Conservation (phyloP, 1,139 yeast genomes). For the Candida buenavistaensis region DNA sequence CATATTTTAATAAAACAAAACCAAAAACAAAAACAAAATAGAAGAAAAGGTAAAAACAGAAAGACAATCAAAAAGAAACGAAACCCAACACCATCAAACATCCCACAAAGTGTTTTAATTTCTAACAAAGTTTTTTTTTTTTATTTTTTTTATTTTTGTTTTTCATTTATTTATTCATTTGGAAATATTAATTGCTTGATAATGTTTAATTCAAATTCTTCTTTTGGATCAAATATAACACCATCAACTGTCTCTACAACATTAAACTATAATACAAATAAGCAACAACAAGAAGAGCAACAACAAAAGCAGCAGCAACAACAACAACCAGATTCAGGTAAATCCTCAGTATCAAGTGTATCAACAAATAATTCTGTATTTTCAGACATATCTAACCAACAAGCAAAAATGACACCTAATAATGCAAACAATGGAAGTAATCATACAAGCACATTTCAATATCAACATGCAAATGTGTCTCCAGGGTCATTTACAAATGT, state of each 20-base stretch:
- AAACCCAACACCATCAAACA: too few species aligned
- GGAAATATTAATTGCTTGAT: too few species aligned
- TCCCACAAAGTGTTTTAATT: too few species aligned
- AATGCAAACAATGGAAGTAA: not conserved
- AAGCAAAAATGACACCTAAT: slow-evolving; percentile 1
- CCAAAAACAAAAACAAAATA: too few species aligned
- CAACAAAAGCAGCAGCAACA: not conserved
- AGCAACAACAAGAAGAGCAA: not conserved
- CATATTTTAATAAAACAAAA: too few species aligned
- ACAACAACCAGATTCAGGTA: slow-evolving; percentile 3
- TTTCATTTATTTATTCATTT: too few species aligned
- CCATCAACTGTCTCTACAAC: not conserved
- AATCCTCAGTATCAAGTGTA: slow-evolving; percentile 4
- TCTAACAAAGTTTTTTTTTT: too few species aligned
- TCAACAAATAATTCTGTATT: slow-evolving; percentile 2
- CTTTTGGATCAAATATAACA: slow-evolving; percentile 3
- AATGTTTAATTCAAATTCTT: slow-evolving; percentile 2
- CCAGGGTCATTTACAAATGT: not conserved
- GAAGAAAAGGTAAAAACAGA: too few species aligned
- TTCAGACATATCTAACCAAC: slow-evolving; percentile 1
- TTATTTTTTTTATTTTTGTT: too few species aligned
- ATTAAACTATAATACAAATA: not conserved
- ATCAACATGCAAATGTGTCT: slow-evolving; percentile 1
- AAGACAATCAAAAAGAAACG: too few species aligned
- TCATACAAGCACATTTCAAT: not conserved